Base-by-base conservation (phyloP, 805 yeast species). In the Kazachstania viticola region DNA sequence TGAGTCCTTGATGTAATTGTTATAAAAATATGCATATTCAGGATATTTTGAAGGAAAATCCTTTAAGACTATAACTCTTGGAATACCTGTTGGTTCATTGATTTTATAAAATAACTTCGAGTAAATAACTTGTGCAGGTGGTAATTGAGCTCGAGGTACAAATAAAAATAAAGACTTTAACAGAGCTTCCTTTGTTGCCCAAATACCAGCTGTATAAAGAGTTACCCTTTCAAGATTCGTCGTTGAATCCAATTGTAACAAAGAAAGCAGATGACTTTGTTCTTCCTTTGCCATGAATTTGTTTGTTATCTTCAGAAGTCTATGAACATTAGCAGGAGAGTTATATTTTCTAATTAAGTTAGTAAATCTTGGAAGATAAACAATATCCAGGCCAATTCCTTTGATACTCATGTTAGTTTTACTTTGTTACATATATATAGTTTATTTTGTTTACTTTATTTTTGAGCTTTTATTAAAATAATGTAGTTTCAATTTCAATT, bases 141-240 rank as follows among this genome's bases (percentile, higher is more conserved):
- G 56, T 18, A 48, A 21, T 2, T 30, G 29, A 4, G 33, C 17
- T 4, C 27, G 9, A 2, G 46, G 44, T 4, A 43, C 36, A 28
- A 21, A 40, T 14, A 35, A 28, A 9, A 37, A 27, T 16, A 54
- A 28, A 2, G 53, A 42, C 33, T 54, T 54, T 15, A 38, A 42
- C 3, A 40, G 8, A 3, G 55, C 39, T 32, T 54, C 60, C 33
- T 54, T 54, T 2, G 47, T 29, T 4, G 57, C 55, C 60, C 60
- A 54, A 12, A 53, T 31, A 4, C 60, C 56, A 8, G 51, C 51
- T 3, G 48, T 30, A 35, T 48, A 54, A 5, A 31, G 35, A 1
- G 29, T 17, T n/a, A 35, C 5, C 15, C 17, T 14, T 5, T 25
- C 12, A 11, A 19, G 18, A 9, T 18, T 12, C 8, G 11, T n/a